Percentiles rank a stretch among this genome's conserved stretches.
Evolutionary conservation across 306 rosid genomes (phyloP).

Genomic region (Prunus armeniaca): DNA sequence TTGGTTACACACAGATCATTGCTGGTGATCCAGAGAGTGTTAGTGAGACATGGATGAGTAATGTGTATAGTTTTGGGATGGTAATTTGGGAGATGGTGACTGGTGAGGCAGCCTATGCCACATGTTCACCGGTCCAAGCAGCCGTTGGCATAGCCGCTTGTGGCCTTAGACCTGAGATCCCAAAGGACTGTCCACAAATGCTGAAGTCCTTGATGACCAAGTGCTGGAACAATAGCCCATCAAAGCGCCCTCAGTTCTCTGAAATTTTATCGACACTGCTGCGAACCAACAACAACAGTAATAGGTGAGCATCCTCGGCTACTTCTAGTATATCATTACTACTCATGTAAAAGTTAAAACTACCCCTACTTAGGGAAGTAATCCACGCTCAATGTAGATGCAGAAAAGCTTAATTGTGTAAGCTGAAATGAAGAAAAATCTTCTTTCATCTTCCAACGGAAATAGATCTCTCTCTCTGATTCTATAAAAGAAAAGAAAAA

Average conservation of each 20-base stretch:
- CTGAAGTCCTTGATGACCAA: slow-evolving; percentile 74
- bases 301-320: slow-evolving; percentile 38
- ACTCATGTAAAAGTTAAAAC: slow-evolving; percentile 20
- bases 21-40: slow-evolving; percentile 97
- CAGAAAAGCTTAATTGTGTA: slow-evolving; percentile 19
- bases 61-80: slow-evolving; percentile 94
- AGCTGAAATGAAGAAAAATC: slow-evolving; percentile 38
- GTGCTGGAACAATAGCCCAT: slow-evolving; percentile 93
- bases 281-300: slow-evolving; percentile 50
- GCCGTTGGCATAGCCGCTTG: slow-evolving; percentile 99
- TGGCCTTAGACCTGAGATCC: slow-evolving; percentile 96
- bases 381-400: slow-evolving; percentile 29
- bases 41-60: slow-evolving; percentile 88
- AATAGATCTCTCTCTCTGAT: slow-evolving; percentile 12
- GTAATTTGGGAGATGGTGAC: slow-evolving; percentile 93
- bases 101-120: slow-evolving; percentile 84
- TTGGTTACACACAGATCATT: slow-evolving; percentile 61
- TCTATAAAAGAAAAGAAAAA: slow-evolving; percentile 1
- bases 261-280: slow-evolving; percentile 65
- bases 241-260: slow-evolving; percentile 83
- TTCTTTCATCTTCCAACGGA: slow-evolving; percentile 18
- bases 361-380: slow-evolving; percentile 29
- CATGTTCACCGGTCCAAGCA: slow-evolving; percentile 93
- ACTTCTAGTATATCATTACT: slow-evolving; percentile 24
- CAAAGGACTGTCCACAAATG: slow-evolving; percentile 80